A percentile compares a stretch with the other conserved stretches of the same genome.
phyloP scores from a whole-genome alignment of 2,329 filamentous ascomycete species.

The Penicillium sp. region DNA sequence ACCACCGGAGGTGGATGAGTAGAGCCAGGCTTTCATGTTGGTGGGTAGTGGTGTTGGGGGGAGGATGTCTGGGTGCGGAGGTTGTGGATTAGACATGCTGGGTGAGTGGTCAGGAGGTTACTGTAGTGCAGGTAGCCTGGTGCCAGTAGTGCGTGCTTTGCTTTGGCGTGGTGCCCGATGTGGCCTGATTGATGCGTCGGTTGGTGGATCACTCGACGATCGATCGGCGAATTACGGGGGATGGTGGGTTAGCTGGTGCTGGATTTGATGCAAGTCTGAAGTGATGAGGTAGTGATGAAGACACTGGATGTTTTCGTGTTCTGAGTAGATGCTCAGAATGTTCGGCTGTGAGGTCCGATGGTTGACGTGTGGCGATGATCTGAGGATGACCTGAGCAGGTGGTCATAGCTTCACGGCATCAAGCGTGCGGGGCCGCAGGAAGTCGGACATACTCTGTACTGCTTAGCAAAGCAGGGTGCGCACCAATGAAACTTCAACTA shows the following conservation, averaged over 20 bases:
- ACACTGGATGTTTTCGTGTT: not conserved
- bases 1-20: constrained; percentile 49
- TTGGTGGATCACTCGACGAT: not conserved
- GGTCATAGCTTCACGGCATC: constrained; percentile 15
- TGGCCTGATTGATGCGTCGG: not conserved
- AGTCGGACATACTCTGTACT: too few species aligned
- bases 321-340: not conserved
- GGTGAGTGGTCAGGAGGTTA: not conserved
- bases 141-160: not conserved
- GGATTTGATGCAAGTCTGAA: not conserved
- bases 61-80: constrained; percentile 3
- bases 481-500: too few species aligned
- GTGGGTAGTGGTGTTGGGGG: constrained; percentile 21
- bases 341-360: not conserved
- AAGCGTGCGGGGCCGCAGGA: not conserved
- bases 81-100: constrained; percentile 1
- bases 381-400: not conserved
- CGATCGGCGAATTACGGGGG: not conserved
- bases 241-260: not conserved
- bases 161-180: not conserved
- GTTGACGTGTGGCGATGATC: not conserved
- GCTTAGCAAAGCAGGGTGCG: too few species aligned
- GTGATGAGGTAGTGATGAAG: not conserved
- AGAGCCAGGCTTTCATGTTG: constrained; percentile 64
- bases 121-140: not conserved